A percentile compares a stretch with the other conserved stretches of the same genome.
Evolutionary conservation across 495 filamentous ascomycete genomes (phyloP).

Genomic region (Achaetomiella virescens): DNA sequence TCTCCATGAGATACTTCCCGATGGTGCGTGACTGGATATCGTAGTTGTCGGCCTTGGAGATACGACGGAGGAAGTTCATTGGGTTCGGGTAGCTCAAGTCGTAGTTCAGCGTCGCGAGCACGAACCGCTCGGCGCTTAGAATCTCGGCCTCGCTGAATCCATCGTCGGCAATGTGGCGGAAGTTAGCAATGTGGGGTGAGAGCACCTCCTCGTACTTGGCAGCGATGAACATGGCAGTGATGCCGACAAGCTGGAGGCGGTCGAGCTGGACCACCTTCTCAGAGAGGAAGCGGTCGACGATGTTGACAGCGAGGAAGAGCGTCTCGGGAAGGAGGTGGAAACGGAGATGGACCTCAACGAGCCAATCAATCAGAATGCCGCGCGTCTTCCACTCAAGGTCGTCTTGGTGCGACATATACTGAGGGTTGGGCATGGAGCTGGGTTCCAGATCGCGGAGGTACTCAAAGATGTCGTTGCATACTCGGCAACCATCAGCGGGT

Average conservation of each 20-base stretch:
- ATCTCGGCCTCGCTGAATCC: conserved; percentile 95
- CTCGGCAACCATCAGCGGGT: conserved; percentile 95
- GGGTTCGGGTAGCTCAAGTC: conserved; percentile 98
- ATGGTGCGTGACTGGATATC: conserved; percentile 95
- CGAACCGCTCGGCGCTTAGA: conserved; percentile 90
- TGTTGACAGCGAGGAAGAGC: conserved; percentile 92
- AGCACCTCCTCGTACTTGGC: conserved; percentile 98
- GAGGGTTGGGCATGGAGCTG: conserved; percentile 75
- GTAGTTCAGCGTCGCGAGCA: conserved; percentile 85
- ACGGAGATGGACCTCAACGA: conserved; percentile 94
- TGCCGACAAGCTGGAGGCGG: conserved; percentile 89
- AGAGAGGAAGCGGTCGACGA: conserved; percentile 95
- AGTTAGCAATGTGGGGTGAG: conserved; percentile 93
- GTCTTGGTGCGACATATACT: conserved; percentile 90
- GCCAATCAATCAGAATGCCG: conserved; percentile 95
- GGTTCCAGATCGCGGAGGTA: conserved; percentile 85
- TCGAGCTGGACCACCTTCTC: conserved; percentile 90
- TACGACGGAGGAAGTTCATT: conserved; percentile 98
- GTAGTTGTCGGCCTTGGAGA: conserved; percentile 97
- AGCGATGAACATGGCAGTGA: conserved; percentile 98
- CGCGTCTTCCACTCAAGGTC: conserved; percentile 98
- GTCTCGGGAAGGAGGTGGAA: conserved; percentile 98
- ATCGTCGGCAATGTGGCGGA: conserved; percentile 93
- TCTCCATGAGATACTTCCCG: conserved; percentile 98
- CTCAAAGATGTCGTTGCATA: conserved; percentile 98